Conservation (phyloP, 129 eudicot genomes). For the Tagetes erecta region DNA sequence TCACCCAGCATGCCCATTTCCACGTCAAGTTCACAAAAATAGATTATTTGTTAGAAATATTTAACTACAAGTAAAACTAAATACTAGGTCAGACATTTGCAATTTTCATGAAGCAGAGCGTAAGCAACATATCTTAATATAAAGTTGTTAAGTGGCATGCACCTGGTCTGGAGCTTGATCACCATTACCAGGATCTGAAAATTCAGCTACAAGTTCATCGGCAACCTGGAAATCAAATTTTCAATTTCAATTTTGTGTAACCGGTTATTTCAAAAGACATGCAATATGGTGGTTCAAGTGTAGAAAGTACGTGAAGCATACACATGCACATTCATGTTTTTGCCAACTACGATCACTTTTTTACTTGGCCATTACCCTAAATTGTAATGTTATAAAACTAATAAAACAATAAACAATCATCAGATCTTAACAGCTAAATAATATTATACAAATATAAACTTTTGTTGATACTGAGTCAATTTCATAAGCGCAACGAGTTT, state of each 20-base stretch:
- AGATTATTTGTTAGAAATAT: background rate
- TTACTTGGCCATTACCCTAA: background rate
- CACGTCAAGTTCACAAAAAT: background rate
- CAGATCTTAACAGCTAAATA: background rate
- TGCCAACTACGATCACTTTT: background rate
- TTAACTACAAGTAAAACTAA: conserved; percentile 10
- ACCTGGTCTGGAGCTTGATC: conserved; percentile 58
- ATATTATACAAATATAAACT: background rate
- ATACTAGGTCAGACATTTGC: conserved; percentile 10
- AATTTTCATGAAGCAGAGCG: background rate
- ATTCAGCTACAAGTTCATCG: conserved; percentile 86
- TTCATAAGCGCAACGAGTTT: background rate
- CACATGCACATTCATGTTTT: background rate
- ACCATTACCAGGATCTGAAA: conserved; percentile 50
- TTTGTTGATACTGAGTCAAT: background rate
- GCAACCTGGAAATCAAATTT: conserved; percentile 56
- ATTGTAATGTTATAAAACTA: background rate
- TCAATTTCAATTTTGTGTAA: conserved; percentile 17
- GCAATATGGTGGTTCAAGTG: conserved; percentile 17
- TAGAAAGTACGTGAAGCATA: conserved; percentile 1
- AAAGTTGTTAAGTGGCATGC: conserved; percentile 21
- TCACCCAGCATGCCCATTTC: conserved; percentile 2
- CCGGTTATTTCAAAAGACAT: background rate
- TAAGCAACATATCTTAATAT: conserved; percentile 13
- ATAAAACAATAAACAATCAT: background rate